phyloP scores from a whole-genome alignment of 2,329 filamentous ascomycete species.

The Mycosphaerelloides madeirae region DNA sequence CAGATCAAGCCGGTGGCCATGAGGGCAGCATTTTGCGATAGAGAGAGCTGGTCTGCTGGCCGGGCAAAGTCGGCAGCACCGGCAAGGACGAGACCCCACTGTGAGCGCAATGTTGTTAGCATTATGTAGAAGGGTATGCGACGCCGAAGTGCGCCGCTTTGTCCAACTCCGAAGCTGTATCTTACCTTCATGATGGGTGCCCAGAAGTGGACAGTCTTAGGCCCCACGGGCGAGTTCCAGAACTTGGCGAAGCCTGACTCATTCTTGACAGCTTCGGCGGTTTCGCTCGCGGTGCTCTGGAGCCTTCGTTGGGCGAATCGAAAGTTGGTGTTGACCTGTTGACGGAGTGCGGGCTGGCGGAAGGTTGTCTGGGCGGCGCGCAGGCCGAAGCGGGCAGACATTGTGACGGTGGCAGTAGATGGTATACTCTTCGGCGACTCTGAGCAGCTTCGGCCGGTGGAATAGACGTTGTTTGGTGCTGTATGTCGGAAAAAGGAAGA shows the following conservation, averaged over 20 bases:
- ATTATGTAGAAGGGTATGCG: not conserved
- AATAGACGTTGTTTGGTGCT: too few relatives aligned
- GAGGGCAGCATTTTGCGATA: conserved; percentile 87
- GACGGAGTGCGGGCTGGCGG: conserved; percentile 51
- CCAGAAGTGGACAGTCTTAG: conserved; percentile 95
- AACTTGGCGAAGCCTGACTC: conserved; percentile 62
- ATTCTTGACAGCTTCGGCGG: conserved; percentile 29
- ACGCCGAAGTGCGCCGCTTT: not conserved
- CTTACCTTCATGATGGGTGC: conserved; percentile 84
- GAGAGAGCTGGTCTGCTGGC: conserved; percentile 84
- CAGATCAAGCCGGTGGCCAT: conserved; percentile 91
- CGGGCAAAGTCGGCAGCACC: conserved; percentile 88
- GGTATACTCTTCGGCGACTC: not conserved
- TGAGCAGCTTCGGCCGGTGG: too few relatives aligned
- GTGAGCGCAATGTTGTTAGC: conserved; percentile 6
- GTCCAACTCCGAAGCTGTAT: not conserved
- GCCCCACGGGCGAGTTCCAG: conserved; percentile 48
- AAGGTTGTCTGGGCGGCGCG: conserved; percentile 51
- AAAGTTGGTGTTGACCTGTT: conserved; percentile 23
- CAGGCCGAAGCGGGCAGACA: conserved; percentile 55
- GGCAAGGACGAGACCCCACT: conserved; percentile 91
- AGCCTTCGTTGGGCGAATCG: conserved; percentile 56
- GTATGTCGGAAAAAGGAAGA: too few relatives aligned
- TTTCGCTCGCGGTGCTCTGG: conserved; percentile 58
- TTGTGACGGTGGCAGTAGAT: conserved; percentile 25